phyloP scores from a whole-genome alignment of 2,329 filamentous ascomycete species.

The Rhinocladiella mackenziei region DNA sequence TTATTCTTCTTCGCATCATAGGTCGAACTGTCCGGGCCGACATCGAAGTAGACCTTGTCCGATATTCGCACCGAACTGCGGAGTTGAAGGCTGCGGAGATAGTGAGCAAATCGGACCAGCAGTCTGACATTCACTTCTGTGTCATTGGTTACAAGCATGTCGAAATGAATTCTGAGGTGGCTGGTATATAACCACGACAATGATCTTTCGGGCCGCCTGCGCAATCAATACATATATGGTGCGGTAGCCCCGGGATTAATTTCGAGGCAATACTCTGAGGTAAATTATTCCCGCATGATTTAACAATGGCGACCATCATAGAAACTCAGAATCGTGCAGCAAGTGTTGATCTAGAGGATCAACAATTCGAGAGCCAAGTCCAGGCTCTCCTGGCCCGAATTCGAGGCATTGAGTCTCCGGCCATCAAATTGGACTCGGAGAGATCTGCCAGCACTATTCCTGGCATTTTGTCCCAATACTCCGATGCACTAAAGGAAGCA shows the following conservation, averaged over 20 bases:
- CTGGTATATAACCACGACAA: too few relatives aligned
- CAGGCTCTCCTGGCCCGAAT: conserved; percentile 5
- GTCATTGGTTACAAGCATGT: not conserved
- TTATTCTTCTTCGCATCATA: not conserved
- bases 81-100: too few relatives aligned
- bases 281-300: too few relatives aligned
- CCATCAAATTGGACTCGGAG: not conserved
- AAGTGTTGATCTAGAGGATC: not conserved
- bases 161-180: too few relatives aligned
- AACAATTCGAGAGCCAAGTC: conserved; percentile 8
- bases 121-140: not conserved
- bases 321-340: not conserved
- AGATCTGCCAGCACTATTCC: conserved; percentile 1
- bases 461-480: conserved; percentile 5
- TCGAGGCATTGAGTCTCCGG: not conserved
- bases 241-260: too few relatives aligned
- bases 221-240: too few relatives aligned
- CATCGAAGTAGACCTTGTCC: not conserved
- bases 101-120: not conserved
- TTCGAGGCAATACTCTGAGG: too few relatives aligned
- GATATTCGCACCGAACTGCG: not conserved
- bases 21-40: not conserved
- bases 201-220: too few relatives aligned
- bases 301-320: not conserved
- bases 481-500: conserved; percentile 3